Conservation (phyloP, 768 basidiomycete species). For the Macrocybe gigantea region DNA sequence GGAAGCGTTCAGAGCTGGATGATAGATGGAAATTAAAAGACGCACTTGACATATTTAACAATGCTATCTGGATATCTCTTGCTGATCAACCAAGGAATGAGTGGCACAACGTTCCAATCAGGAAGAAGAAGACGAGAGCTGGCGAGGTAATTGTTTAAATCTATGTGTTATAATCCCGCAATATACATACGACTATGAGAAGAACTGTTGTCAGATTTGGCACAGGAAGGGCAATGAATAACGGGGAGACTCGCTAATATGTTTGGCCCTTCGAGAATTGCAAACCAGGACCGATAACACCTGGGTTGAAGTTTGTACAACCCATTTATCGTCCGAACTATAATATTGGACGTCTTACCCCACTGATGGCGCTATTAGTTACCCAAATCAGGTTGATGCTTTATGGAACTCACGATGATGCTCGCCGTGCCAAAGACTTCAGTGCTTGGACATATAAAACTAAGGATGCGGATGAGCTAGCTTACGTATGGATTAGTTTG, state of each 20-base stretch:
- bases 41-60: conserved; percentile 65
- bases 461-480: conserved; percentile 5
- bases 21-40: not conserved
- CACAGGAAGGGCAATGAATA: not conserved
- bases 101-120: conserved; percentile 65
- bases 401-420: conserved; percentile 41
- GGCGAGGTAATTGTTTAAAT: too few species aligned
- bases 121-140: conserved; percentile 70
- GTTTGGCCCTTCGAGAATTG: conserved; percentile 51
- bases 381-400: too few species aligned
- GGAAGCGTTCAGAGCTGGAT: conserved; percentile 1
- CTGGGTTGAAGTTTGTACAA: conserved; percentile 34
- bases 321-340: conserved; percentile 1
- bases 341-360: not conserved
- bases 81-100: conserved; percentile 56
- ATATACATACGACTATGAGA: conserved; percentile 13
- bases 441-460: conserved; percentile 47
- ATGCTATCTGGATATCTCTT: conserved; percentile 58
- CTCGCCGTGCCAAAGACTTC: conserved; percentile 50
- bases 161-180: too few species aligned
- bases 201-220: not conserved
- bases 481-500: not conserved
- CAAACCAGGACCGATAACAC: conserved; percentile 61
- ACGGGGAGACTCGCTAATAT: conserved; percentile 45
- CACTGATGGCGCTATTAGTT: too few species aligned